Conservation (phyloP, 441 rosid species). For the Gossypium trilobum region DNA sequence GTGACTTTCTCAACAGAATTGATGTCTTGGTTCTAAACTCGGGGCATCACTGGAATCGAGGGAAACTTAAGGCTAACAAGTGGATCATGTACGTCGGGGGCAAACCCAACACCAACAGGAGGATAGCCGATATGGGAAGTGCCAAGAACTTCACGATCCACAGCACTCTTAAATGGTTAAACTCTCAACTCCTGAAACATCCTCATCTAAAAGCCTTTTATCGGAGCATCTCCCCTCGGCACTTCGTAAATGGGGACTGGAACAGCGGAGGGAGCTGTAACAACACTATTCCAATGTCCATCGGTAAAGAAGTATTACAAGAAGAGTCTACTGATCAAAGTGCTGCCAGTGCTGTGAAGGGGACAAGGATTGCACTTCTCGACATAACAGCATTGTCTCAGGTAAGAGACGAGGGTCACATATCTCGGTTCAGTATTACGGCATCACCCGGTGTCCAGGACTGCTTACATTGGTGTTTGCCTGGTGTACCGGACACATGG, state of each 20-base stretch:
- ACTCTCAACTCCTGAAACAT: conserved; percentile 53
- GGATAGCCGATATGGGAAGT: conserved; percentile 51
- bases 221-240: conserved; percentile 83
- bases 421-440: conserved; percentile 63
- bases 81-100: conserved; percentile 85
- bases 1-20: conserved; percentile 41
- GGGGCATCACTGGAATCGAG: conserved; percentile 92
- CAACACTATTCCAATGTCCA: conserved; percentile 67
- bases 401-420: conserved; percentile 86
- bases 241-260: conserved; percentile 88
- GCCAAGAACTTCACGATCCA: conserved; percentile 81
- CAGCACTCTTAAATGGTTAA: conserved; percentile 68
- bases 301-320: conserved; percentile 66
- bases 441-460: conserved; percentile 59
- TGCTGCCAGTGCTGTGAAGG: conserved; percentile 58
- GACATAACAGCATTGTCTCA: conserved; percentile 71
- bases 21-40: conserved; percentile 76
- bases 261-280: conserved; percentile 92
- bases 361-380: conserved; percentile 63
- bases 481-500: conserved; percentile 94
- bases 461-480: conserved; percentile 93
- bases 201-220: conserved; percentile 63
- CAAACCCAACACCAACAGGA: conserved; percentile 44
- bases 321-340: conserved; percentile 59
- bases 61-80: conserved; percentile 58